A percentile compares a stretch with the other conserved stretches of the same genome.
These are phyloP conservation scores for Podospora anserina DNA, from an alignment of 495 filamentous ascomycete species.

Conservation along the genomic window DNA sequence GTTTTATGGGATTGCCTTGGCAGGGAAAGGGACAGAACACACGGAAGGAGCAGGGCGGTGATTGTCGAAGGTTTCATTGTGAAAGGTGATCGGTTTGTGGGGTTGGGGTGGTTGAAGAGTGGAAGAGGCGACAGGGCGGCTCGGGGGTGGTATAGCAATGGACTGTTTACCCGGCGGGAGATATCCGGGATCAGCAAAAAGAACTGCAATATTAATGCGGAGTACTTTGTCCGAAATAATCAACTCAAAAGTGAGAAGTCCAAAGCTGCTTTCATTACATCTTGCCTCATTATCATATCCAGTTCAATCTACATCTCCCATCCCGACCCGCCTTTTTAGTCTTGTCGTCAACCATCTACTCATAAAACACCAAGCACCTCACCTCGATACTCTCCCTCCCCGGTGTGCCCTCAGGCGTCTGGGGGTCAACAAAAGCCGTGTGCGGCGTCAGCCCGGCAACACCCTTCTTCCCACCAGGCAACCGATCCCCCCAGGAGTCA, in stretches of 20 bases:
- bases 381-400: slow-evolving; percentile 84
- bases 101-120: neutral
- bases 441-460: slow-evolving; percentile 71
- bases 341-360: slow-evolving; percentile 19
- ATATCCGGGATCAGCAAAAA: neutral
- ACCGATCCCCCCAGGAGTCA: slow-evolving; percentile 60
- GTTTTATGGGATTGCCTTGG: neutral
- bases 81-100: neutral
- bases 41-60: neutral
- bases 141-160: neutral
- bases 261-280: neutral
- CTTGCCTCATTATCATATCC: neutral
- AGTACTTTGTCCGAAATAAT: neutral
- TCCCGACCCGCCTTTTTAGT: neutral
- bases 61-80: neutral
- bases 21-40: neutral
- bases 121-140: neutral
- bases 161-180: neutral
- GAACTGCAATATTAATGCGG: neutral
- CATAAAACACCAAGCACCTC: slow-evolving; percentile 73
- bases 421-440: slow-evolving; percentile 74
- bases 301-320: neutral
- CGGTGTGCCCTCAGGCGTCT: slow-evolving; percentile 59
- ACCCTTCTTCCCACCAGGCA: slow-evolving; percentile 39
- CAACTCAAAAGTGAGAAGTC: too few relatives aligned